phyloP scores from a whole-genome alignment of 129 eudicot species.

The Tanacetum coccineum region DNA sequence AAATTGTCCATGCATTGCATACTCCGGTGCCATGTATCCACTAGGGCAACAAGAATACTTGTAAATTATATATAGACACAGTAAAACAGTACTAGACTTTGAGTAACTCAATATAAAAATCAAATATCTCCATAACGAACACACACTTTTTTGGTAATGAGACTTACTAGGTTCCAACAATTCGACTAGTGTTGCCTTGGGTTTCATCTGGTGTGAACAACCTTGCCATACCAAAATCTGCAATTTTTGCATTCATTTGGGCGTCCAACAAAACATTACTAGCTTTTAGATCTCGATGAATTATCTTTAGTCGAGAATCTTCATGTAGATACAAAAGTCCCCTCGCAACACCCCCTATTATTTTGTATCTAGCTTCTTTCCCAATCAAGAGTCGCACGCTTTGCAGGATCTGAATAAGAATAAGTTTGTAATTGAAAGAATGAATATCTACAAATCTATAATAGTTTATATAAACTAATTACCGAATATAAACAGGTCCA shows the following conservation, averaged over 20 bases:
- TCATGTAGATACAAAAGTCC: slow-evolving; percentile 49
- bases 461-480: background rate
- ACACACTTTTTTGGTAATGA: too few species aligned
- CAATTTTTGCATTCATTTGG: slow-evolving; percentile 46
- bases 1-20: slow-evolving; percentile 38
- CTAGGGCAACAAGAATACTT: slow-evolving; percentile 19
- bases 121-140: background rate
- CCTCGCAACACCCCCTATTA: slow-evolving; percentile 36
- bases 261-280: slow-evolving; percentile 45
- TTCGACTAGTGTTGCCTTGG: slow-evolving; percentile 36
- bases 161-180: slow-evolving; percentile 50
- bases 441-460: too few species aligned
- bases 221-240: slow-evolving; percentile 48
- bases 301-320: slow-evolving; percentile 42
- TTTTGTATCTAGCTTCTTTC: slow-evolving; percentile 36
- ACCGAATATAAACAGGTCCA: slow-evolving; percentile 47
- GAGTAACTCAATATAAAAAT: background rate
- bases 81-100: background rate
- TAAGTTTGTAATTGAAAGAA: too few species aligned
- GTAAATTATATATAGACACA: background rate
- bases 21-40: slow-evolving; percentile 64
- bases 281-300: slow-evolving; percentile 55
- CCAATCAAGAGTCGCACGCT: slow-evolving; percentile 29
- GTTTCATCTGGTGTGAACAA: slow-evolving; percentile 42
- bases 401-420: slow-evolving; percentile 30